phyloP scores from a whole-genome alignment of 345 rosid species.

The Theobroma cacao region DNA sequence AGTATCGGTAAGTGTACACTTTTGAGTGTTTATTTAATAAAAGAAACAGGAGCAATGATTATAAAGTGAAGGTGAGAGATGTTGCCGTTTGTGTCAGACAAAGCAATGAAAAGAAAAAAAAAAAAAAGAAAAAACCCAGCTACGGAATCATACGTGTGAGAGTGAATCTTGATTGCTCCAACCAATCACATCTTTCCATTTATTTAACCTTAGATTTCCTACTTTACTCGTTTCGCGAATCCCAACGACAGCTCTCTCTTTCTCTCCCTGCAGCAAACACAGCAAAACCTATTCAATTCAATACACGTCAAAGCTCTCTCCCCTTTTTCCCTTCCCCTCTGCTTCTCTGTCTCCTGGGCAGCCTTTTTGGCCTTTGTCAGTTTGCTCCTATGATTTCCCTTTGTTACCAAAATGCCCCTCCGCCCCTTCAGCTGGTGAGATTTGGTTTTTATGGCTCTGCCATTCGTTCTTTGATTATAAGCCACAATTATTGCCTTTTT shows the following conservation, averaged over 20 bases:
- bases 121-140: neutral
- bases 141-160: slow-evolving; percentile 6
- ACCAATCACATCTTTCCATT: slow-evolving; percentile 20
- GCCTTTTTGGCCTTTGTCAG: neutral
- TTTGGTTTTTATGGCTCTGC: slow-evolving; percentile 10
- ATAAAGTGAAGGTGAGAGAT: neutral
- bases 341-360: slow-evolving; percentile 17
- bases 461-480: slow-evolving; percentile 18
- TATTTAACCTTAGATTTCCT: slow-evolving; percentile 16
- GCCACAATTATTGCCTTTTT: slow-evolving; percentile 32
- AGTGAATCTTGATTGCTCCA: slow-evolving; percentile 8
- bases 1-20: too few species aligned
- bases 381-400: neutral
- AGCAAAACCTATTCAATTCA: slow-evolving; percentile 6
- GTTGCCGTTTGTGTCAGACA: slow-evolving; percentile 13
- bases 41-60: neutral
- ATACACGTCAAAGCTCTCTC: slow-evolving; percentile 7
- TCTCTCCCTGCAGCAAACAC: neutral
- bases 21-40: too few species aligned
- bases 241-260: slow-evolving; percentile 17
- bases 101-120: too few species aligned
- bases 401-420: neutral
- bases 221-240: slow-evolving; percentile 22
- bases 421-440: neutral
- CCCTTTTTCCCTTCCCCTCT: neutral